Evolutionary conservation across 805 yeast genomes (phyloP), one percentile per base, ranked within the genome.

Genomic region (Tanozyma kutaoensis): DNA sequence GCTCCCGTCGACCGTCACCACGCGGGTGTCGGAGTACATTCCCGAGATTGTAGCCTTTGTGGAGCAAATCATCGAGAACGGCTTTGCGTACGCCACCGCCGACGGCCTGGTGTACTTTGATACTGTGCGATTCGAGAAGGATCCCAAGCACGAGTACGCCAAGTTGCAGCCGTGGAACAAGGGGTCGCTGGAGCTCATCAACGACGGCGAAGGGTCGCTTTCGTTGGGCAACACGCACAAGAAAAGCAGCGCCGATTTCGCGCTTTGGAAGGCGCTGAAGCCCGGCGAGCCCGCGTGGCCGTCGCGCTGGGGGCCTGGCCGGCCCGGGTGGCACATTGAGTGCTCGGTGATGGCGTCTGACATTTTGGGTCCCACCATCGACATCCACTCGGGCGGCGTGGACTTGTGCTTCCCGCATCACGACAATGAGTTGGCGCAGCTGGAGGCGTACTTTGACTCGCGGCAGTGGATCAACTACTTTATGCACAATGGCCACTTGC

Each of bases 271-370:
- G 50, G 72, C 86, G 0, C 79, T 94, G 6, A 91, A 91, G 49
- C 88, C 94, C 6, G 98, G 98, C 42, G 98, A 91, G 57, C 98
- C 98, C 14, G 69, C 73, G 25, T 91, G 97, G 97, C 69, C 65
- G 5, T 82, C 95, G 2, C 86, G 88, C 15, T 91, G 97, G 97
- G 98, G 98, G 15, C 63, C 63, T 32, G 98, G 98, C 28, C 76
- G 98, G 51, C 98, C 98, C 10, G 98, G 98, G 4, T 91, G 98
- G 98, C 98, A 91, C 51, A 91, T 91, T 50, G 98, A 91, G 57
- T 91, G 98, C 66, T 85, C 96, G 7, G 98, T 91, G 13, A 91
- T 91, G 98, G 97, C 97, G 2, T 69, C 85, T 28, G 93, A 85
- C 39, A 67, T 86, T 25, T 66, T 80, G 21, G 97, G 97, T 4